Evolutionary conservation across 2,329 filamentous ascomycete genomes (phyloP).

Genomic region (Thermothelomyces thermophilus): DNA sequence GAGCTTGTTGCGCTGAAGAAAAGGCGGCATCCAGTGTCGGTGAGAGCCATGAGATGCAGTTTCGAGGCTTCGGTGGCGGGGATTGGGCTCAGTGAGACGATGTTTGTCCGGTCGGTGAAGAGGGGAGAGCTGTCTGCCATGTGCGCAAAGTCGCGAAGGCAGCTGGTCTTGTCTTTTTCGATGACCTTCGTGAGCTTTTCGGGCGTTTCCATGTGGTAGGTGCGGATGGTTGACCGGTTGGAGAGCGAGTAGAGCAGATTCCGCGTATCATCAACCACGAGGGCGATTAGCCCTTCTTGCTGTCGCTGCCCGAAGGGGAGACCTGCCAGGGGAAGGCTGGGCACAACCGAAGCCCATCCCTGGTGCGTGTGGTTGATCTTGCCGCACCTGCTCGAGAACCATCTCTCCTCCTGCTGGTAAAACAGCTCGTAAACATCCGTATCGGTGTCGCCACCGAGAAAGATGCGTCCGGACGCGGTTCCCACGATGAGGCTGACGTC

Average conservation of each 20-base stretch:
- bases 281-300: slow-evolving; percentile 64
- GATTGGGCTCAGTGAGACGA: slow-evolving; percentile 83
- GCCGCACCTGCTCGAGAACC: slow-evolving; percentile 84
- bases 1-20: slow-evolving; percentile 87
- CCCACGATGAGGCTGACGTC: slow-evolving; percentile 73
- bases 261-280: slow-evolving; percentile 82
- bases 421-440: slow-evolving; percentile 90
- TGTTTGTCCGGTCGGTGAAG: slow-evolving; percentile 60
- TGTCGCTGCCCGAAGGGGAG: slow-evolving; percentile 40
- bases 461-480: slow-evolving; percentile 82
- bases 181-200: slow-evolving; percentile 58
- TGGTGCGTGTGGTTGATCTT: slow-evolving; percentile 83
- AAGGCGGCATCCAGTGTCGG: slow-evolving; percentile 81
- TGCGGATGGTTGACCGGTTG: slow-evolving; percentile 78
- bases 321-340: slow-evolving; percentile 37
- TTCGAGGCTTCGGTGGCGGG: slow-evolving; percentile 71
- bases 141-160: slow-evolving; percentile 70
- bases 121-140: slow-evolving; percentile 71
- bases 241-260: slow-evolving; percentile 89
- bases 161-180: slow-evolving; percentile 56
- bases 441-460: slow-evolving; percentile 75
- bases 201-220: slow-evolving; percentile 73
- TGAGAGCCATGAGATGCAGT: slow-evolving; percentile 83
- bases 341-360: slow-evolving; percentile 61
- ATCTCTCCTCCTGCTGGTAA: slow-evolving; percentile 95